Base-by-base conservation (phyloP, 2,329 filamentous ascomycete species). In the Aspergillus intermedius region DNA sequence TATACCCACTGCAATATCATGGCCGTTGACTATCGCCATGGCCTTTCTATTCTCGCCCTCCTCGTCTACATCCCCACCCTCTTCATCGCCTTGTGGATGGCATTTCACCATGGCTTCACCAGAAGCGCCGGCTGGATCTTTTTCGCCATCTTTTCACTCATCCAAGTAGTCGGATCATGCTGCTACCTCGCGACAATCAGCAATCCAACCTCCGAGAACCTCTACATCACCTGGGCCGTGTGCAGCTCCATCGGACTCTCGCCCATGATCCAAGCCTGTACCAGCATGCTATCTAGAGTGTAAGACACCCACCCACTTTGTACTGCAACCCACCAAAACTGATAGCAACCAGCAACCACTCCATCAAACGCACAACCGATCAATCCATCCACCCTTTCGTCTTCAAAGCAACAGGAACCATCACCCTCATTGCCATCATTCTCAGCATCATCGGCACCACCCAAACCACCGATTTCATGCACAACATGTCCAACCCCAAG, bases 81-180 rank as follows among this genome's bases (percentile, higher is more conserved):
- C 19, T 52, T 65, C 22, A 40, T 64, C 2, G 56, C 67, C 1
- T 25, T 54, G 6, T 60, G 59, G 47, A 52, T 72, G 35, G 65
- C 63, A 50, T 52, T 49, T 32, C 65, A 62, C 15, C 71, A 73
- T 58, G 71, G 71, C 25, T 61, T 71, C 41, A 56, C 63, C 3
- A 68, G 67, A 40, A 73, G 66, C 48, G 66, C 72, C 0, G 79
- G 78, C 39, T 83, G 78, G 74, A 55, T 77, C 10, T 80, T 76
- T 59, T 68, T 82, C 5, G 57, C 77, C 42, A 56, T 80, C 28
- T 77, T 84, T 59, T 74, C 73, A 25, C 52, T 79, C 5, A 63
- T 74, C 10, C 76, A 80, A 35, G 69, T 81, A 42, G 57, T 78
- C 17, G 79, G 78, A 35, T 66, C 73, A 5, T 56, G 69, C 39